These are phyloP conservation scores for Globisporangium alternatum DNA, from an alignment of 352 stramenopile species.

Conservation along the genomic window DNA sequence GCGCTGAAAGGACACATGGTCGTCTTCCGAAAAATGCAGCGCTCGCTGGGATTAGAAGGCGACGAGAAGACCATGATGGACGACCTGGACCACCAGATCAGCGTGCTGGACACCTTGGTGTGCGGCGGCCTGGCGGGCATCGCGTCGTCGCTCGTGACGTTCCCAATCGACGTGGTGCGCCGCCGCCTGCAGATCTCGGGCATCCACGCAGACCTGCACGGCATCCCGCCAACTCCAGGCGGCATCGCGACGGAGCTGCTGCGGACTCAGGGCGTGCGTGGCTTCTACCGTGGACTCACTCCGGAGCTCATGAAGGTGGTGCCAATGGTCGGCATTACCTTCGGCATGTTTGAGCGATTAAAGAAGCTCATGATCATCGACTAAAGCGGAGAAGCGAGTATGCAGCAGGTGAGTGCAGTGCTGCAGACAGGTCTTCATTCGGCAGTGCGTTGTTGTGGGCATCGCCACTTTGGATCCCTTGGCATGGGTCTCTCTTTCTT, in stretches of 20 bases:
- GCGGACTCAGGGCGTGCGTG: slow-evolving; percentile 61
- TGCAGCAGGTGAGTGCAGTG: slow-evolving; percentile 11
- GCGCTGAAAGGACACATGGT: slow-evolving; percentile 89
- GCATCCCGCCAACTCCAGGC: slow-evolving; percentile 64
- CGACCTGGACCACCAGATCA: slow-evolving; percentile 27
- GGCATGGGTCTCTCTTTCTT: neutral
- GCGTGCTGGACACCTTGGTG: slow-evolving; percentile 85
- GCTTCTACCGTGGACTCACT: slow-evolving; percentile 89
- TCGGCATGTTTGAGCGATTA: slow-evolving; percentile 93
- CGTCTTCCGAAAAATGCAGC: slow-evolving; percentile 61
- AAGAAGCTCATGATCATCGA: slow-evolving; percentile 89
- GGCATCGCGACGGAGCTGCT: slow-evolving; percentile 78
- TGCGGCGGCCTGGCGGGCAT: slow-evolving; percentile 90
- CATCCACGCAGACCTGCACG: slow-evolving; percentile 65
- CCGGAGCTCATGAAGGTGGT: slow-evolving; percentile 97
- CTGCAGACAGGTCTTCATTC: neutral
- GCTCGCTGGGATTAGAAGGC: slow-evolving; percentile 25
- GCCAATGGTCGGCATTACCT: slow-evolving; percentile 96
- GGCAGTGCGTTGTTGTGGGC: slow-evolving; percentile 3
- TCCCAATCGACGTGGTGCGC: slow-evolving; percentile 94
- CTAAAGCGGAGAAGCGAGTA: slow-evolving; percentile 22
- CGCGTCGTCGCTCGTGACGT: slow-evolving; percentile 92
- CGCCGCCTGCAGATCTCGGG: slow-evolving; percentile 94
- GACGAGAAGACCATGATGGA: slow-evolving; percentile 21
- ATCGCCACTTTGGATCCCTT: neutral